phyloP scores from a whole-genome alignment of 805 yeast genomes.

The Ogataea naganishii region DNA sequence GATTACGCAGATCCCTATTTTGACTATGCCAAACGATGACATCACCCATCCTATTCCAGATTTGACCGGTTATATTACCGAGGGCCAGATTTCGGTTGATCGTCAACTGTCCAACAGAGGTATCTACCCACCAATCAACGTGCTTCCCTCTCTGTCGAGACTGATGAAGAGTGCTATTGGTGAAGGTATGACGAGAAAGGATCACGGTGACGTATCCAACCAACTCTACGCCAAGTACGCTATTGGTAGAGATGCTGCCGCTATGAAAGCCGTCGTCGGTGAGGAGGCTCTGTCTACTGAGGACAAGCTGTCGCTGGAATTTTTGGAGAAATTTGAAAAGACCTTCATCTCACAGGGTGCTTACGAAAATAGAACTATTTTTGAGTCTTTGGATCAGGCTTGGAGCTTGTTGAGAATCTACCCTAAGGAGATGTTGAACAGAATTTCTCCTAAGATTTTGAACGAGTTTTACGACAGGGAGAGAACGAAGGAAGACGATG shows the following conservation, averaged over 20 bases:
- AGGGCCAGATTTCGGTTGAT: conserved; percentile 97
- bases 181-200: conserved; percentile 99
- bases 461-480: conserved; percentile 92
- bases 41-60: conserved; percentile 99
- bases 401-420: conserved; percentile 97
- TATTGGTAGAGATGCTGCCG: conserved; percentile 99
- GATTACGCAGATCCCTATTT: conserved; percentile 96
- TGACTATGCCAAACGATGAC: conserved; percentile 99
- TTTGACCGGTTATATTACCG: conserved; percentile 98
- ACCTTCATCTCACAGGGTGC: conserved; percentile 95
- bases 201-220: conserved; percentile 98
- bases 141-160: conserved; percentile 93
- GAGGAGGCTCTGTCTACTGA: conserved; percentile 98
- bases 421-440: conserved; percentile 97
- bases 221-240: conserved; percentile 99
- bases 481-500: conserved; percentile 44
- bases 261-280: conserved; percentile 99
- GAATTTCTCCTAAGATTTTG: conserved; percentile 95
- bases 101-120: conserved; percentile 95
- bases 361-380: conserved; percentile 88
- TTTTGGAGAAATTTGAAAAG: conserved; percentile 95
- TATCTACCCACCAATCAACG: conserved; percentile 98
- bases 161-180: conserved; percentile 99
- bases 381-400: conserved; percentile 94
- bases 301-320: conserved; percentile 94